Evolutionary conservation across 116 monocot species (phyloP).

Genomic region (Cymodocea nodosa): DNA sequence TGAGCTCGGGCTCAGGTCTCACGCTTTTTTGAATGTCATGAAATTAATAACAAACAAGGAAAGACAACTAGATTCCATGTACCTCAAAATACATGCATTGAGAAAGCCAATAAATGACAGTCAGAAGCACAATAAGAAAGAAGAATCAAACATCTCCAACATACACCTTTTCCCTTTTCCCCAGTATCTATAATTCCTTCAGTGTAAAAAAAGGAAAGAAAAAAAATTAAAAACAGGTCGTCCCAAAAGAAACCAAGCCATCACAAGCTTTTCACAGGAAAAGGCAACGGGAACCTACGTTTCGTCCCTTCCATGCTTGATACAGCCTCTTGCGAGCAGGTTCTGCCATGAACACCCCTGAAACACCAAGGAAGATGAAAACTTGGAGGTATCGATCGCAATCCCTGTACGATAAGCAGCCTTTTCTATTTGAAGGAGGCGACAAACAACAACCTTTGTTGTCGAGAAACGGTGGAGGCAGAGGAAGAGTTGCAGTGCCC

Average conservation of each 20-base stretch:
- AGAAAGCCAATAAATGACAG: too few relatives aligned
- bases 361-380: background rate
- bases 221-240: background rate
- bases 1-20: too few relatives aligned
- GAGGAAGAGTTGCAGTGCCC: background rate
- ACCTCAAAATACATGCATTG: too few relatives aligned
- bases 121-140: too few relatives aligned
- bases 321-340: slow-evolving; percentile 42
- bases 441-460: background rate
- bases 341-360: background rate
- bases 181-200: too few relatives aligned
- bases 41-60: too few relatives aligned
- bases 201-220: background rate
- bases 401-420: background rate
- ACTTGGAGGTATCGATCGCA: too few relatives aligned
- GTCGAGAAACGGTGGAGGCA: background rate
- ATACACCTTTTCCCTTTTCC: too few relatives aligned
- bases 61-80: too few relatives aligned
- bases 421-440: background rate
- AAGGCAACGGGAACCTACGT: slow-evolving; percentile 26
- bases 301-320: slow-evolving; percentile 73
- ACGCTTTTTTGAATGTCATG: too few relatives aligned
- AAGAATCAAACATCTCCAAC: too few relatives aligned
- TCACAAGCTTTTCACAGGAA: background rate
- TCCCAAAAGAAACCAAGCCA: background rate